Percentiles rank a stretch among this genome's conserved stretches.
These are phyloP conservation scores for Prinsepia uniflora DNA, from an alignment of 306 rosid species.

Conservation along the genomic window DNA sequence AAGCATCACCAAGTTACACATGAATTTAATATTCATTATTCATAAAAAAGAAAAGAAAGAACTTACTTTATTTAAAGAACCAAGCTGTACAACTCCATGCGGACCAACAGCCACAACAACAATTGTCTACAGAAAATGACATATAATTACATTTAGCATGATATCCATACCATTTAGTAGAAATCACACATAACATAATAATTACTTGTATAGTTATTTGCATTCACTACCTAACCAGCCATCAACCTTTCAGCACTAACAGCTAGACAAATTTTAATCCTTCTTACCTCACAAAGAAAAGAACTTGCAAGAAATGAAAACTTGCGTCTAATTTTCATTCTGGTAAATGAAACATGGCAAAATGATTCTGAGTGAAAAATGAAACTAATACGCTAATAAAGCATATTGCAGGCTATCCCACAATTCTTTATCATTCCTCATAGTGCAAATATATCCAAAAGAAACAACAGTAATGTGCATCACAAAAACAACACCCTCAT, in stretches of 20 bases:
- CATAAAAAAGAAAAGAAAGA: conserved; percentile 17
- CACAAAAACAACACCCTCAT: conserved; percentile 3
- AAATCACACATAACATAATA: conserved; percentile 1
- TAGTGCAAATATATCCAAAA: neutral
- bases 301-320: neutral
- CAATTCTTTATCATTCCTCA: neutral
- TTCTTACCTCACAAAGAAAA: neutral
- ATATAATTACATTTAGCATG: conserved; percentile 14
- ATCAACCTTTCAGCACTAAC: neutral
- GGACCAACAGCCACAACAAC: conserved; percentile 73
- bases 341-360: neutral
- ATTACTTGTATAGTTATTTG: neutral
- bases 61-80: conserved; percentile 73
- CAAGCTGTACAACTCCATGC: conserved; percentile 92
- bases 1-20: neutral
- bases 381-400: neutral
- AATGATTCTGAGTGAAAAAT: neutral
- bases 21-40: conserved; percentile 10
- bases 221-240: conserved; percentile 6
- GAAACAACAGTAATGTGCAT: conserved; percentile 8
- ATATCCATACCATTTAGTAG: neutral
- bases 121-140: conserved; percentile 58
- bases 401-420: conserved; percentile 2
- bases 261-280: neutral
- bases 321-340: neutral